These are phyloP conservation scores for Wickerhamomyces hampshirensis DNA, from an alignment of 805 yeast species.

Conservation along the genomic window DNA sequence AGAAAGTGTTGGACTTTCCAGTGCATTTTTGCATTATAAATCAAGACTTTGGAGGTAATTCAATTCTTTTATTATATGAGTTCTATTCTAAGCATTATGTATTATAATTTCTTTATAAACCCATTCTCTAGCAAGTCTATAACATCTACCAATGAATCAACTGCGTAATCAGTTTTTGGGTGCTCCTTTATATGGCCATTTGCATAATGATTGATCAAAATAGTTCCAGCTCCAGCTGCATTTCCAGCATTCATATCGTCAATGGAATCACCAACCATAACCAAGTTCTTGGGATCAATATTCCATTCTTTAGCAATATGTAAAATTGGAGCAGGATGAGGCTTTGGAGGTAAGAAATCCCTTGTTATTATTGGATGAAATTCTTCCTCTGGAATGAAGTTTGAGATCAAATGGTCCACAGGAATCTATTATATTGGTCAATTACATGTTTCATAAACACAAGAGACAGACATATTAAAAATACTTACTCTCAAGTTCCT, in stretches of 20 bases:
- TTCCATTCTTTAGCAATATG: slow-evolving; percentile 51
- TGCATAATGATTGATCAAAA: slow-evolving; percentile 47
- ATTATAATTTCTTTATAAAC: slow-evolving; percentile 14
- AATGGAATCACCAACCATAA: slow-evolving; percentile 72
- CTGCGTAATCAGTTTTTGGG: slow-evolving; percentile 22
- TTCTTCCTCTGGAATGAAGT: slow-evolving; percentile 35
- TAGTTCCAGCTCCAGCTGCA: slow-evolving; percentile 57
- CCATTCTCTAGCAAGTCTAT: slow-evolving; percentile 33
- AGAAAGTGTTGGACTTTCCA: slow-evolving; percentile 8
- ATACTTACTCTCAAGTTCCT: slow-evolving; percentile 39
- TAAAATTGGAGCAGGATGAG: slow-evolving; percentile 57
- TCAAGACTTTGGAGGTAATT: slow-evolving; percentile 1
- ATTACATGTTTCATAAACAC: too few species aligned
- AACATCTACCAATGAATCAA: slow-evolving; percentile 32
- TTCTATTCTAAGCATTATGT: not conserved
- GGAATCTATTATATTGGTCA: slow-evolving; percentile 39
- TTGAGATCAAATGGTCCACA: slow-evolving; percentile 44
- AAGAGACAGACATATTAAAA: too few species aligned
- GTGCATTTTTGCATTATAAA: slow-evolving; percentile 14
- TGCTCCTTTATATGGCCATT: slow-evolving; percentile 40
- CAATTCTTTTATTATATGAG: not conserved
- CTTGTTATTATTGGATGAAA: slow-evolving; percentile 58
- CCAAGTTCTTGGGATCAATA: slow-evolving; percentile 37
- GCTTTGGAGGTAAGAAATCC: slow-evolving; percentile 64
- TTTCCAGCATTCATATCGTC: slow-evolving; percentile 67